Evolutionary conservation across 495 filamentous ascomycete genomes (phyloP).

Genomic region (Penicillium cinerascens): DNA sequence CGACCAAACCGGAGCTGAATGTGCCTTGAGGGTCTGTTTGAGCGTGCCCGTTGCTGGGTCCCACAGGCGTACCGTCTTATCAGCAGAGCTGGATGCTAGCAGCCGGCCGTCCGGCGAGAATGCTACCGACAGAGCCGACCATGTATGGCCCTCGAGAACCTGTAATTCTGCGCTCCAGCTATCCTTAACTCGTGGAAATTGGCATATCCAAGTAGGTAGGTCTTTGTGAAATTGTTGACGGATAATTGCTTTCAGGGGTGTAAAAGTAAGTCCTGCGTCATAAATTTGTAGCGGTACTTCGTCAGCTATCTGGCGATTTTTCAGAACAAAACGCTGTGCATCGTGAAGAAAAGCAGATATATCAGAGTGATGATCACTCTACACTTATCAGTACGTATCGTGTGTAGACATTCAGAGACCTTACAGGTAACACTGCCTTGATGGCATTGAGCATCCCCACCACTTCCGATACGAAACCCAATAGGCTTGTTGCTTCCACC

Average conservation of each 20-base stretch:
- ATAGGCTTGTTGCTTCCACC: background rate
- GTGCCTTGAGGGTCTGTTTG: slow-evolving; percentile 19
- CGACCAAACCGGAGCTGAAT: slow-evolving; percentile 6
- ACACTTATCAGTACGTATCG: background rate
- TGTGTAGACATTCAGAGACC: background rate
- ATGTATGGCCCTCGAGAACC: slow-evolving; percentile 14
- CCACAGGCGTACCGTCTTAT: slow-evolving; percentile 29
- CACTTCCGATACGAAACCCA: background rate
- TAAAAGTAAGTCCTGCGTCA: background rate
- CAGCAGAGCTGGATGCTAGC: slow-evolving; percentile 16
- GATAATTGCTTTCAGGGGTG: background rate
- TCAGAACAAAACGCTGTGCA: background rate
- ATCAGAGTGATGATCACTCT: background rate
- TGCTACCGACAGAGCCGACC: background rate
- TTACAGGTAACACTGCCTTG: background rate
- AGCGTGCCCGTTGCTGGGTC: slow-evolving; percentile 10
- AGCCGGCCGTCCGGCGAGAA: slow-evolving; percentile 8
- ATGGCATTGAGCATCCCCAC: background rate
- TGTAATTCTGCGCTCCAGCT: background rate
- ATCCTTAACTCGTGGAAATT: background rate
- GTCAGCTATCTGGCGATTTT: background rate
- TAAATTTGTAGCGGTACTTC: background rate
- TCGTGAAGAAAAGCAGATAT: background rate
- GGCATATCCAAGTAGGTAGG: background rate
- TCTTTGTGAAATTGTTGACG: background rate